Evolutionary conservation across 2,329 filamentous ascomycete genomes (phyloP).

Genomic region (Massarina eburnea): DNA sequence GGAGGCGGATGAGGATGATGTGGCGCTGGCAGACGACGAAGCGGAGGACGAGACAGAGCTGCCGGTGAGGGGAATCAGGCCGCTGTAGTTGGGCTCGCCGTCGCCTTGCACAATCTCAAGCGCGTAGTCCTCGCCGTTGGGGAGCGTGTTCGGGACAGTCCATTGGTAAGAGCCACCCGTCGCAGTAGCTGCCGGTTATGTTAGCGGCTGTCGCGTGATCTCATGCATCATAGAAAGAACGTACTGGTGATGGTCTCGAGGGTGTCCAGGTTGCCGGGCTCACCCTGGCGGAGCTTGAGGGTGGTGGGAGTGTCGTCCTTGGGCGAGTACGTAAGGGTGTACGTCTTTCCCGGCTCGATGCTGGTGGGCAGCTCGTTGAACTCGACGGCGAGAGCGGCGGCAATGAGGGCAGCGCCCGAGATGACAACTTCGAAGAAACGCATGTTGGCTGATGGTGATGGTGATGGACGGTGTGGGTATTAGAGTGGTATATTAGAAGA

Average conservation of each 20-base stretch:
- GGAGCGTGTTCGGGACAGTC: conserved; percentile 50
- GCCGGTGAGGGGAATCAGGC: conserved; percentile 27
- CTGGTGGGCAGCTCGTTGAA: conserved; percentile 55
- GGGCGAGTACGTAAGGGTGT: conserved; percentile 53
- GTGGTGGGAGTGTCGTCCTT: conserved; percentile 51
- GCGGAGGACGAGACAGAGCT: conserved; percentile 23
- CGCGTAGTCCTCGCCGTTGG: conserved; percentile 56
- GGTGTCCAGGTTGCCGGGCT: conserved; percentile 52
- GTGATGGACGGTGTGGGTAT: conserved; percentile 13
- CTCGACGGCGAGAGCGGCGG: conserved; percentile 47
- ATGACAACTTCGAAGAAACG: conserved; percentile 53
- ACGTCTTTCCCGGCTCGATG: conserved; percentile 52
- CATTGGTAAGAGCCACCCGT: conserved; percentile 54
- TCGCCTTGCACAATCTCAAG: conserved; percentile 59
- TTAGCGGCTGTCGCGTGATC: conserved; percentile 13
- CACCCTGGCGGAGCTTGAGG: conserved; percentile 59
- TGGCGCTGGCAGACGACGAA: conserved; percentile 29
- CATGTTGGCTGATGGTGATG: conserved; percentile 46
- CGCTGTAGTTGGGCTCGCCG: conserved; percentile 57
- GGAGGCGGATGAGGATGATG: conserved; percentile 27
- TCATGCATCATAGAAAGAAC: conserved; percentile 14
- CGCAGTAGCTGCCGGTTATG: conserved; percentile 37
- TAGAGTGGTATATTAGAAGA: conserved; percentile 17
- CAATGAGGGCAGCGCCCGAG: conserved; percentile 41
- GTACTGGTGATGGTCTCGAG: conserved; percentile 53